Evolutionary conservation across 805 yeast species (phyloP), one percentile per base, ranked within the genome.

Genomic region (Debaryomyces maramus): DNA sequence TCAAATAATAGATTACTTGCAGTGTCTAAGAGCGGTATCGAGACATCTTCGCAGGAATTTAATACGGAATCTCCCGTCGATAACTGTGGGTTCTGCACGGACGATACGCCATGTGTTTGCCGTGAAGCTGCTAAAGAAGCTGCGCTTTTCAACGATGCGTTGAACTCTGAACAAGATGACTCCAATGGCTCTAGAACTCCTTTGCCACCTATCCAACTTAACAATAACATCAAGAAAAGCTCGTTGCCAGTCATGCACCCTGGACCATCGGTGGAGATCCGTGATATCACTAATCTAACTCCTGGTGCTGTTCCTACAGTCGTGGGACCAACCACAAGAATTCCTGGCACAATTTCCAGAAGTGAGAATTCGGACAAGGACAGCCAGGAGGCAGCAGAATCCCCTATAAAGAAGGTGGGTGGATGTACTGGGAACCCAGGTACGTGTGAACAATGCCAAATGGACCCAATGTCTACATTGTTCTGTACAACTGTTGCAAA

Each of bases 1-100:
- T 42, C 33, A 15, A 31, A 36, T 9, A 44, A 34, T 19, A 29
- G 6, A 20, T n/a, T 27, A 18, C 19, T 18, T 10, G 32, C 36
- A 16, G 30, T 31, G 61, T 55, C 49, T 49, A 57, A 37, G 43
- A 52, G 26, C 14, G n/a, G 11, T 24, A n/a, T 15, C 13, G 28
- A 24, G 11, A 13, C 28, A 7, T 6, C 23, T 14, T 24, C 45
- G 24, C 45, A 46, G 2, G 57, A 52, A 16, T 67, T 71, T 41
- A 65, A 72, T 44, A 78, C 73, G 36, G 62, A 63, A 27, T 75
- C 78, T 1, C 76, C 80, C 5, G 70, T 73, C 44, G 95, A 86
- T 48, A 80, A 85, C 43, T 91, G 98, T 63, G 98, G 98, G 0
- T 90, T 91, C 61, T 91, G 98, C 56, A 80, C 95, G 0, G 96